phyloP scores from a whole-genome alignment of 2,329 filamentous ascomycete genomes.

The Penicillium corylophilum region DNA sequence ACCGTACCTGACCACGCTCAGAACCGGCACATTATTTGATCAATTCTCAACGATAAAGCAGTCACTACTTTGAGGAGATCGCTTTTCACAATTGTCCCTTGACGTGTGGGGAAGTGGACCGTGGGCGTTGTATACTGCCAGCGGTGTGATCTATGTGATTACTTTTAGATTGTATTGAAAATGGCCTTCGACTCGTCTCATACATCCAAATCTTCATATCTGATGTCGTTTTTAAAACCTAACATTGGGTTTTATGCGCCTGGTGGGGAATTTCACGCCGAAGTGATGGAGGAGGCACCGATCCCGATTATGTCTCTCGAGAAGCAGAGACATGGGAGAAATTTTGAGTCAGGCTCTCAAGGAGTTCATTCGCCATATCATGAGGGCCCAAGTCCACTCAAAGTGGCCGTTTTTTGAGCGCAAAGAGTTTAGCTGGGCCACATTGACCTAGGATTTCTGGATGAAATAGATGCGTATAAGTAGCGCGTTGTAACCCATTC shows the following conservation, averaged over 20 bases:
- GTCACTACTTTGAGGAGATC: background rate
- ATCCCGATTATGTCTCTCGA: background rate
- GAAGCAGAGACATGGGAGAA: background rate
- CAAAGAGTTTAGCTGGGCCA: background rate
- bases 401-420: background rate
- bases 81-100: background rate
- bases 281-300: background rate
- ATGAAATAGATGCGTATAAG: background rate
- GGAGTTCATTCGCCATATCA: too few species aligned
- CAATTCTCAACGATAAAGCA: background rate
- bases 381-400: background rate
- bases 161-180: background rate
- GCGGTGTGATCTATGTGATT: background rate
- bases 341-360: background rate
- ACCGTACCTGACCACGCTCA: background rate
- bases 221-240: background rate
- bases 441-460: background rate
- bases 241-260: background rate
- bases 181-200: background rate
- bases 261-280: background rate
- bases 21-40: background rate
- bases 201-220: background rate
- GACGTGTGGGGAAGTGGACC: background rate
- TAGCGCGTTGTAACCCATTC: background rate
- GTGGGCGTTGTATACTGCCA: background rate